Base-by-base conservation (phyloP, 2,329 filamentous ascomycete genomes). In the Trichoderma breve region DNA sequence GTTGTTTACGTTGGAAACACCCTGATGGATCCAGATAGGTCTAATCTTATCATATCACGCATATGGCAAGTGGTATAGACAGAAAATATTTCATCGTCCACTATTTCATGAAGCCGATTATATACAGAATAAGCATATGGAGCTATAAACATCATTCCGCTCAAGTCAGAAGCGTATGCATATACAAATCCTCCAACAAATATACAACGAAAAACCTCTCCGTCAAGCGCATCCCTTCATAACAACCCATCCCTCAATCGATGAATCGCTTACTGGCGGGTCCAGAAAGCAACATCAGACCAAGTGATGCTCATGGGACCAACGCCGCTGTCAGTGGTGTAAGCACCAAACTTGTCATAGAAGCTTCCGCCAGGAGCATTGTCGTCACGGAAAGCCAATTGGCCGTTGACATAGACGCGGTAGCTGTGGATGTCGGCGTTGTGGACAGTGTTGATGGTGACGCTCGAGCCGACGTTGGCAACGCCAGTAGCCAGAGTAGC, bases 291-390 rank as follows among this genome's bases (percentile, higher is more conserved):
- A 18, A 75, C 72, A 43, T 76, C 62, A 58, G 63, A 74, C 74
- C 76, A 76, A 9, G 75, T 74, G 43, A 77, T 73, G 26, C 64
- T 74, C 14, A 76, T 26, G 14, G 47, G 70, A 9, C 76, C 76
- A 7, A 64, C 73, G 14, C 76, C 75, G 15, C 62, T 74, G 58
- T 76, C 73, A 15, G 76, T 77, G 6, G 74, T 73, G 58, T 76
- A 77, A n/a, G 76, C 76, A 36, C 76, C 76, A 51, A 75, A 65
- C 68, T 77, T 77, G 71, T 77, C 76, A 39, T 77, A 77, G 34
- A 77, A 77, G 70, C 71, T 73, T n/a, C 75, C 76, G 18, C 67
- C 63, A 1, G 76, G 76, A 14, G 75, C 75, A 21, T 70, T 73
- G 21, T 74, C 62, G 51, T 76, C 74, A 1, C 70, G 71, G 51